A percentile compares a stretch with the other conserved stretches of the same genome.
Evolutionary conservation across 352 stramenopile genomes (phyloP).

Genomic region (Pythium biforme): DNA sequence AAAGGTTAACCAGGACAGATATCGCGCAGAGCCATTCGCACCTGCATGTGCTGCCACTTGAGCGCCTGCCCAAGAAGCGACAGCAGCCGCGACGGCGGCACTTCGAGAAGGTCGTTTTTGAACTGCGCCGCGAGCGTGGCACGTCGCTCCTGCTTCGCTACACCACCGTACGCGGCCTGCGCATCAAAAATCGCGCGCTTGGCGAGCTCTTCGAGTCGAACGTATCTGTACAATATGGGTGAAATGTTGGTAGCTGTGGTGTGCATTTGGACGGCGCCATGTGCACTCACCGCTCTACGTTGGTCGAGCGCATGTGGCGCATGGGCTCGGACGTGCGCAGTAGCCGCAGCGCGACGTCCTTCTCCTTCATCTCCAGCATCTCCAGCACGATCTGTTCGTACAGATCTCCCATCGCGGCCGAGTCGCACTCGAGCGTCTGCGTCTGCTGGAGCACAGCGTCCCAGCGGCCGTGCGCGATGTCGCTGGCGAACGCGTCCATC

Average conservation of each 20-base stretch:
- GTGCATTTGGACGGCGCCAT: no score
- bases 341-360: conserved; percentile 72
- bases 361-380: conserved; percentile 83
- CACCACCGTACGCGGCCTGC: conserved; percentile 58
- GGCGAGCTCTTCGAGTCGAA: conserved; percentile 74
- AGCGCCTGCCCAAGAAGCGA: conserved; percentile 86
- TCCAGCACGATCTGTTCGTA: conserved; percentile 90
- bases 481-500: conserved; percentile 64
- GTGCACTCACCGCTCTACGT: conserved; percentile 45
- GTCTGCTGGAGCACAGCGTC: conserved; percentile 90
- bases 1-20: not conserved
- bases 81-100: conserved; percentile 87
- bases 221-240: conserved; percentile 33
- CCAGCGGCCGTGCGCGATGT: conserved; percentile 87
- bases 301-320: conserved; percentile 44
- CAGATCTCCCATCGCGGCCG: conserved; percentile 74
- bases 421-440: conserved; percentile 60
- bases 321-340: conserved; percentile 51
- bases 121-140: conserved; percentile 78
- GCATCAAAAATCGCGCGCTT: conserved; percentile 68
- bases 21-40: not conserved
- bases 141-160: conserved; percentile 76
- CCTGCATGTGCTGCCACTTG: conserved; percentile 88
- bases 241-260: no score
- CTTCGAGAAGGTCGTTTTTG: conserved; percentile 65